A percentile compares a stretch with the other conserved stretches of the same genome.
Evolutionary conservation across 2,329 filamentous ascomycete species (phyloP).

Genomic region (Aspergillus novofumigatus): DNA sequence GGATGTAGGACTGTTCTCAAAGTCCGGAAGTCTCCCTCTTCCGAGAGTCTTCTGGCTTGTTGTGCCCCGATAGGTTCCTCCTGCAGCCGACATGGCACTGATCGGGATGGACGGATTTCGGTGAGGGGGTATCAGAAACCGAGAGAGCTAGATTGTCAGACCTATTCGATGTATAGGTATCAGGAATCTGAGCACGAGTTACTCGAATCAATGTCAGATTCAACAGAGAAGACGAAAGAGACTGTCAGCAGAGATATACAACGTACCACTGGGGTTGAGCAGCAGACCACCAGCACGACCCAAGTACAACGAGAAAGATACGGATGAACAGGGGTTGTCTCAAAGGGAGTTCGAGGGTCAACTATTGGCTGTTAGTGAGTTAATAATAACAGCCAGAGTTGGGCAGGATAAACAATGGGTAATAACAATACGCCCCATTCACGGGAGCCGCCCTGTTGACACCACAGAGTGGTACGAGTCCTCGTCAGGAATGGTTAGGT

Average conservation of each 20-base stretch:
- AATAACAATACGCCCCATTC: neutral
- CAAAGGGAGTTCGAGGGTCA: slow-evolving; percentile 13
- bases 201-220: slow-evolving; percentile 3
- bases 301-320: slow-evolving; percentile 21
- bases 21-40: slow-evolving; percentile 50
- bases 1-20: slow-evolving; percentile 51
- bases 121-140: slow-evolving; percentile 18
- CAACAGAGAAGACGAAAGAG: slow-evolving; percentile 7
- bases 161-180: neutral
- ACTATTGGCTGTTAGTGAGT: slow-evolving; percentile 16
- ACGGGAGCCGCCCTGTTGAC: neutral
- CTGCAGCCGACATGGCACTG: slow-evolving; percentile 51
- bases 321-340: slow-evolving; percentile 11
- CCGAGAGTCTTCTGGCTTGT: slow-evolving; percentile 49
- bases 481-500: neutral
- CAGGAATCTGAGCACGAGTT: neutral
- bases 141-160: slow-evolving; percentile 10
- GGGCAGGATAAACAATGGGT: neutral
- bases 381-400: neutral
- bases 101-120: slow-evolving; percentile 4
- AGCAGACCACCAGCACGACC: slow-evolving; percentile 5
- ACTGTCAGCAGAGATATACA: slow-evolving; percentile 9
- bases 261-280: slow-evolving; percentile 10
- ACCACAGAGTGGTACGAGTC: neutral
- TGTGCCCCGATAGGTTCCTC: slow-evolving; percentile 56